phyloP scores from a whole-genome alignment of 2,329 filamentous ascomycete species.

The Ophiostoma fasciatum region DNA sequence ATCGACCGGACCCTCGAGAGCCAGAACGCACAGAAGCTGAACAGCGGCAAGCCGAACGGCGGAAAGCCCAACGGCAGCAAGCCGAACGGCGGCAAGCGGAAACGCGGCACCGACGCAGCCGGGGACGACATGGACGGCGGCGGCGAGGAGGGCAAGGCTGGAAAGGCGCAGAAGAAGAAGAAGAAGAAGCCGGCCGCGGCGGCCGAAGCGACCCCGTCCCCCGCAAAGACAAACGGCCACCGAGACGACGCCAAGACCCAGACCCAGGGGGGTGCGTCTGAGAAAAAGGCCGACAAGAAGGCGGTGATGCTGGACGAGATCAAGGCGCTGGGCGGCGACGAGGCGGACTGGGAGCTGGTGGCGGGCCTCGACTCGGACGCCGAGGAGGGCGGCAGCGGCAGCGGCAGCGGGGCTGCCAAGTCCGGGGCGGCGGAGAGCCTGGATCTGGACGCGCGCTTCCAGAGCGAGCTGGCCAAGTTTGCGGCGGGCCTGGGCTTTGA shows the following conservation, averaged over 20 bases:
- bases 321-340: conserved; percentile 47
- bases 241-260: conserved; percentile 19
- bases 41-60: too few relatives aligned
- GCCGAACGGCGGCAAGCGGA: conserved; percentile 12
- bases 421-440: conserved; percentile 11
- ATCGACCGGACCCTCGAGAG: conserved; percentile 38
- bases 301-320: conserved; percentile 43
- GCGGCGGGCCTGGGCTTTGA: conserved; percentile 35
- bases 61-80: too few relatives aligned
- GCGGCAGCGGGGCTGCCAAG: conserved; percentile 15
- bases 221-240: conserved; percentile 7
- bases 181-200: conserved; percentile 1
- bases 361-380: conserved; percentile 37
- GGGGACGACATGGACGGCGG: conserved; percentile 3
- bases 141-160: background rate
- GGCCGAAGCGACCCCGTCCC: too few relatives aligned
- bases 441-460: conserved; percentile 19
- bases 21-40: conserved; percentile 17
- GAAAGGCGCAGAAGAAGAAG: background rate
- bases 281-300: conserved; percentile 15
- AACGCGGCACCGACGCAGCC: conserved; percentile 5
- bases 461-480: conserved; percentile 37
- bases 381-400: conserved; percentile 23
- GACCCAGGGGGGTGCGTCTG: conserved; percentile 16
- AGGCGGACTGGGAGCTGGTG: conserved; percentile 48